Evolutionary conservation across 2,329 filamentous ascomycete species (phyloP).

Genomic region (Neodidymelliopsis sp.): DNA sequence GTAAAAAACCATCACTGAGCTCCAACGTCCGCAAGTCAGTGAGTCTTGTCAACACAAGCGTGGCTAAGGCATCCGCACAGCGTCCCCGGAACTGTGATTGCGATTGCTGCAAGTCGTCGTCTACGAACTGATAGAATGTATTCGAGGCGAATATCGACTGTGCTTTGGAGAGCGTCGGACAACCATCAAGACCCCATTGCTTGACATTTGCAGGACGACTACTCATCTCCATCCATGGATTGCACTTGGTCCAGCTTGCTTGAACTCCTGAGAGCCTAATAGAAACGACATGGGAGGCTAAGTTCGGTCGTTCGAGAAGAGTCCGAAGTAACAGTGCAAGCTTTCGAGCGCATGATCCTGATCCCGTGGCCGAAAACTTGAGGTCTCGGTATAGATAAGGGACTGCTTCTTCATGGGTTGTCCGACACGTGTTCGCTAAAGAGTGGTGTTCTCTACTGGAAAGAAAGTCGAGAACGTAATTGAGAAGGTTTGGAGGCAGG

Average conservation of each 20-base stretch:
- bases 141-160: constrained; percentile 30
- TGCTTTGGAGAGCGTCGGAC: constrained; percentile 23
- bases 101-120: constrained; percentile 33
- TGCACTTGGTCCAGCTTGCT: constrained; percentile 29
- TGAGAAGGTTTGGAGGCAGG: constrained; percentile 24
- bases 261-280: constrained; percentile 27
- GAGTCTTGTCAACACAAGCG: constrained; percentile 30
- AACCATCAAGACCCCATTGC: constrained; percentile 33
- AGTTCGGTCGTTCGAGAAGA: constrained; percentile 28
- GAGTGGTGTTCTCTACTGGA: constrained; percentile 21
- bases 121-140: constrained; percentile 32
- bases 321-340: constrained; percentile 32
- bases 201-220: constrained; percentile 10
- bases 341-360: constrained; percentile 27
- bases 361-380: constrained; percentile 27
- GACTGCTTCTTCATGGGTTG: constrained; percentile 20
- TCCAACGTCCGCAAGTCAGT: constrained; percentile 27
- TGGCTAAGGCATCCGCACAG: constrained; percentile 32
- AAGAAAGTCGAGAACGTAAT: constrained; percentile 25
- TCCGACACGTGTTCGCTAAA: constrained; percentile 23
- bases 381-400: constrained; percentile 31
- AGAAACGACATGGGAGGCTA: constrained; percentile 22
- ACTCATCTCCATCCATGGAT: constrained; percentile 26
- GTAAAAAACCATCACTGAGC: constrained; percentile 33
- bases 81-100: constrained; percentile 26